Base-by-base conservation (phyloP, 2,329 filamentous ascomycete genomes). In the Beauveria sp. region DNA sequence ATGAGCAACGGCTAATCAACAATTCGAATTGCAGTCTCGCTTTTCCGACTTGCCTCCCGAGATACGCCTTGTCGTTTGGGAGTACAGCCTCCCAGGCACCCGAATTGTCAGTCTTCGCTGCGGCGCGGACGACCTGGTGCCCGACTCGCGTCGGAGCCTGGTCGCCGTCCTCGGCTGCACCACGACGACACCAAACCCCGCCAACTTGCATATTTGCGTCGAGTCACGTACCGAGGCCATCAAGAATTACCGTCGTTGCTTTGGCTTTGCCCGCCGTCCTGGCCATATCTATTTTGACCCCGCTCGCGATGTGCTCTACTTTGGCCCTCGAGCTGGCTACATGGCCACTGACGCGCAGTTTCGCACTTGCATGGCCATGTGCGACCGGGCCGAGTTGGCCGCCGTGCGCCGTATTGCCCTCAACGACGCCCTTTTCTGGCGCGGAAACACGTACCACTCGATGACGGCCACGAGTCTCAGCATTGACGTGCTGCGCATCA, bases 11-110 rank as follows among this genome's bases (percentile, higher is more conserved):
- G 12, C 38, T 43, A 14, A 43, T 10, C 10, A 43, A 22, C 26
- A 20, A 10, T 51, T 24, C 24, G 10, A 43, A 46, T 43, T 24
- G 24, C 64, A 82, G 80, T 73, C 70, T 51, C 66, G 71, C 54
- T 82, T 82, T 64, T 63, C 72, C 20, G 68, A 67, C 48, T 76
- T 82, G 1, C 80, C 80, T 1, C 66, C 74, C 14, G 80, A 82
- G 65, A 69, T 82, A 18, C 77, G 80, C 12, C 69, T 80, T 26
- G 76, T 74, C 61, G 79, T 82, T 54, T 82, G 80, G 80, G 71
- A 71, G 46, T 72, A 76, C 65, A 80, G 74, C 65, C 69, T 79
- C 20, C 76, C 78, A 0, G 67, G 69, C 16, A 69, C 75, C 12
- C 77, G 79, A 38, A 70, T 82, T 54, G 75, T 82, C 28, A 73